Percentiles rank a stretch among this genome's conserved stretches.
Evolutionary conservation across 2,329 filamentous ascomycete genomes (phyloP).

Genomic region (Sclerotinia nivalis): DNA sequence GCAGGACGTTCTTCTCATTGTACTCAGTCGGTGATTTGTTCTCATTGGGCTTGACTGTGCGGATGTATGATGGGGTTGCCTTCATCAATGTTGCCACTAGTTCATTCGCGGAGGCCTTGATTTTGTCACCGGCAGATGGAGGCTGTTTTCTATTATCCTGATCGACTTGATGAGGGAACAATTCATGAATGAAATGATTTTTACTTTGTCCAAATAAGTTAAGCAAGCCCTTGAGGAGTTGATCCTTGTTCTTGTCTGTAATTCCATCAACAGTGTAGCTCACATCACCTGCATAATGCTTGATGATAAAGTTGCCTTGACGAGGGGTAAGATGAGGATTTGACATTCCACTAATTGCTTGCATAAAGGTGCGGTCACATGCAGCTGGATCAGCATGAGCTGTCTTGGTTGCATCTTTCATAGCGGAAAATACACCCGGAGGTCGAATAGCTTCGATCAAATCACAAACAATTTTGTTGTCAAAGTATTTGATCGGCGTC

Average conservation of each 20-base stretch:
- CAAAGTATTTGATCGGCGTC: constrained; percentile 99
- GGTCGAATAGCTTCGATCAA: constrained; percentile 90
- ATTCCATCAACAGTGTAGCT: constrained; percentile 93
- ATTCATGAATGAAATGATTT: constrained; percentile 80
- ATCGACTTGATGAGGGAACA: constrained; percentile 93
- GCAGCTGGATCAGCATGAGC: constrained; percentile 93
- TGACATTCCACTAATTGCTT: constrained; percentile 84
- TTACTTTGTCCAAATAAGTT: constrained; percentile 81
- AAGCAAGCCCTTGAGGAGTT: constrained; percentile 88
- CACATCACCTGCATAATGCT: constrained; percentile 98
- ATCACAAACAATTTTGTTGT: constrained; percentile 98
- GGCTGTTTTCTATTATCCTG: constrained; percentile 94
- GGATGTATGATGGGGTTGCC: constrained; percentile 94
- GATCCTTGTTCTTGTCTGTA: constrained; percentile 99
- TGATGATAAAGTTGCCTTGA: constrained; percentile 96
- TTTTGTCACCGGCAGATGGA: constrained; percentile 93
- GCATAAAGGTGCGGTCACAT: constrained; percentile 94
- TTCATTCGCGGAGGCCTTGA: constrained; percentile 91
- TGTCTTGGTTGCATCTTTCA: constrained; percentile 98
- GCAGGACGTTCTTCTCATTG: constrained; percentile 86
- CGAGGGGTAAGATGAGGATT: constrained; percentile 89
- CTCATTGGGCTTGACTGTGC: constrained; percentile 98
- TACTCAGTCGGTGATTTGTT: constrained; percentile 96
- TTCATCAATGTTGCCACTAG: constrained; percentile 96
- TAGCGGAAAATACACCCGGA: constrained; percentile 87